Conservation (phyloP, 805 yeast genomes). For the Nakazawaea molendinolei region DNA sequence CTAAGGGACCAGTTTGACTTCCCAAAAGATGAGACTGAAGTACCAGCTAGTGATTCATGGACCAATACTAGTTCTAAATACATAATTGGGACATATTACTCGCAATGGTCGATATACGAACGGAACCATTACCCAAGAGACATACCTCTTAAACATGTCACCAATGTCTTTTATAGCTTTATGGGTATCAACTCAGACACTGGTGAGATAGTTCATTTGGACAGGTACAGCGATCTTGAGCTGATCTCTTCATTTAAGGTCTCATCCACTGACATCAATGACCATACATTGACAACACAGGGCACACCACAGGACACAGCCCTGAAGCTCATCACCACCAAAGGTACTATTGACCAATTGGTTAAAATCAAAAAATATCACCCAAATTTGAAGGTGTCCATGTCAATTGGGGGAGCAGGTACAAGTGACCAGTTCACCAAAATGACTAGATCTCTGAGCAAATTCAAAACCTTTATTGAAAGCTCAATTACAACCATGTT, state of each 20-base stretch:
- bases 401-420: conserved; percentile 83
- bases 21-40: background rate
- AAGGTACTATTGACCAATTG: conserved; percentile 25
- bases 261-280: background rate
- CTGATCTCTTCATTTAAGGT: conserved; percentile 18
- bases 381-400: conserved; percentile 41
- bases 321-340: conserved; percentile 3
- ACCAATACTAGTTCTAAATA: background rate
- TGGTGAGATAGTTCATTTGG: conserved; percentile 51
- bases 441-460: conserved; percentile 17
- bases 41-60: conserved; percentile 3
- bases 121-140: conserved; percentile 54
- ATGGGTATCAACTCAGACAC: conserved; percentile 46
- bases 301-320: background rate
- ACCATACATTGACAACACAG: background rate
- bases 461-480: conserved; percentile 39
- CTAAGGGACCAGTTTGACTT: too few species aligned
- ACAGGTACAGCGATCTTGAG: conserved; percentile 60
- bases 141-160: conserved; percentile 47
- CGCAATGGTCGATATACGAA: conserved; percentile 66
- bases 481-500: conserved; percentile 41
- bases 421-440: conserved; percentile 35
- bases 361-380: conserved; percentile 20
- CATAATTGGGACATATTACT: conserved; percentile 31
- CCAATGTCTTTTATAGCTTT: conserved; percentile 79